These are phyloP conservation scores for Colletotrichum sp. DNA, from an alignment of 2,329 filamentous ascomycete species.

Conservation along the genomic window DNA sequence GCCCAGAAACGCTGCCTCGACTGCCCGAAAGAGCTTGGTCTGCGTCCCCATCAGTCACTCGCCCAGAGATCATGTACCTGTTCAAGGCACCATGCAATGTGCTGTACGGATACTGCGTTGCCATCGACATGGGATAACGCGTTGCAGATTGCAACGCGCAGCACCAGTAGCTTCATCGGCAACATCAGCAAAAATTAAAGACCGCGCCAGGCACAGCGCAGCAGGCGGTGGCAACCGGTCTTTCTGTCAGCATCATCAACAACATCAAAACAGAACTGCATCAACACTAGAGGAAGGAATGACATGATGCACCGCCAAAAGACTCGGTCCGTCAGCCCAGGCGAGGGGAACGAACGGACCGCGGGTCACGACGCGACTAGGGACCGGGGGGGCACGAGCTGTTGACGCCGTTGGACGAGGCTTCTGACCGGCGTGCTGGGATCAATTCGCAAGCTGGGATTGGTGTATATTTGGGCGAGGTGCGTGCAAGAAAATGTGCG, in stretches of 20 bases:
- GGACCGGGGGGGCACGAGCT: background rate
- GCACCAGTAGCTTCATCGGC: background rate
- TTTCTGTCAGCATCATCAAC: background rate
- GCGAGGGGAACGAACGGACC: background rate
- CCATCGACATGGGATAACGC: slow-evolving; percentile 4
- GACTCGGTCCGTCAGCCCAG: background rate
- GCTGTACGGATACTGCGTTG: background rate
- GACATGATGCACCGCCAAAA: background rate
- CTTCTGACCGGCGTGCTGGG: background rate
- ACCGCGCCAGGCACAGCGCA: background rate
- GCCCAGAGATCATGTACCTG: background rate
- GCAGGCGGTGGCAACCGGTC: background rate
- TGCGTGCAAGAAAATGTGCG: slow-evolving; percentile 16
- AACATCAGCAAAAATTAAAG: background rate
- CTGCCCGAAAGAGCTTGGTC: slow-evolving; percentile 9
- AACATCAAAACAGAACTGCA: background rate
- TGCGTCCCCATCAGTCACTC: slow-evolving; percentile 4
- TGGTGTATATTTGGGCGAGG: slow-evolving; percentile 6
- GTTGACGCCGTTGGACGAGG: slow-evolving; percentile 5
- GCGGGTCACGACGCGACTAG: background rate
- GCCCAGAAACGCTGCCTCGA: background rate
- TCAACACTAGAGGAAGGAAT: background rate
- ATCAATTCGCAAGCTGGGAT: background rate
- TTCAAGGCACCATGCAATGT: background rate
- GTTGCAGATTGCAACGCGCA: slow-evolving; percentile 9